Evolutionary conservation across 163 green algal species (phyloP).

Genomic region (Scenedesmus sp.): DNA sequence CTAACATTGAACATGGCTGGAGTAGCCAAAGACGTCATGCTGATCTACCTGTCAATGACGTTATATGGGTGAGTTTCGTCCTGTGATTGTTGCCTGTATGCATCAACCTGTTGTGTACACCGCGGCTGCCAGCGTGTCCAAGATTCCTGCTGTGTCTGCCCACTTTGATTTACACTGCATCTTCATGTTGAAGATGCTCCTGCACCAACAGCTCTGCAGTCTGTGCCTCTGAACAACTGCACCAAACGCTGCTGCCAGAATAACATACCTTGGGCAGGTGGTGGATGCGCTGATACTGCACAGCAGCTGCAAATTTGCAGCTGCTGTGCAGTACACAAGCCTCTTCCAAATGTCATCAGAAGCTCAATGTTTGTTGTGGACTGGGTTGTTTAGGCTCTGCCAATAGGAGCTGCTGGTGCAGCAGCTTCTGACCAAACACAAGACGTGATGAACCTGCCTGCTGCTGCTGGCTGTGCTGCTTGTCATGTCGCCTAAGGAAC

Average conservation of each 20-base stretch:
- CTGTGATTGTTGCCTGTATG: not conserved
- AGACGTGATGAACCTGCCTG: no score
- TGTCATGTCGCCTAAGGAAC: not conserved
- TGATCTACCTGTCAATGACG: constrained; percentile 90
- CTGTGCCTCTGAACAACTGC: not conserved
- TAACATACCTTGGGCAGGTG: not conserved
- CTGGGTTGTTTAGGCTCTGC: no score
- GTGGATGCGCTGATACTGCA: not conserved
- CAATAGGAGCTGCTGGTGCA: no score
- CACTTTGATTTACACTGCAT: no score
- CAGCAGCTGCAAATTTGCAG: not conserved
- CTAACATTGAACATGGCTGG: constrained; percentile 97
- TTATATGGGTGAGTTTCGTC: constrained; percentile 64
- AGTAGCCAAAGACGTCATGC: constrained; percentile 96
- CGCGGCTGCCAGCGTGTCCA: no score
- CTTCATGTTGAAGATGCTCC: not conserved
- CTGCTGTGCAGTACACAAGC: no score
- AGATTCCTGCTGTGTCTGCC: no score
- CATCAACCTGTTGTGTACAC: not conserved
- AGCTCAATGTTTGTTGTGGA: no score
- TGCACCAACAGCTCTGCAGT: not conserved
- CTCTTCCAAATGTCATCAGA: no score
- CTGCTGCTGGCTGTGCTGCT: no score
- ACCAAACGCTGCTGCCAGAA: not conserved
- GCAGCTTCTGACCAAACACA: no score